Evolutionary conservation across 768 basidiomycete genomes (phyloP).

Genomic region (Solioccasus polychromus): DNA sequence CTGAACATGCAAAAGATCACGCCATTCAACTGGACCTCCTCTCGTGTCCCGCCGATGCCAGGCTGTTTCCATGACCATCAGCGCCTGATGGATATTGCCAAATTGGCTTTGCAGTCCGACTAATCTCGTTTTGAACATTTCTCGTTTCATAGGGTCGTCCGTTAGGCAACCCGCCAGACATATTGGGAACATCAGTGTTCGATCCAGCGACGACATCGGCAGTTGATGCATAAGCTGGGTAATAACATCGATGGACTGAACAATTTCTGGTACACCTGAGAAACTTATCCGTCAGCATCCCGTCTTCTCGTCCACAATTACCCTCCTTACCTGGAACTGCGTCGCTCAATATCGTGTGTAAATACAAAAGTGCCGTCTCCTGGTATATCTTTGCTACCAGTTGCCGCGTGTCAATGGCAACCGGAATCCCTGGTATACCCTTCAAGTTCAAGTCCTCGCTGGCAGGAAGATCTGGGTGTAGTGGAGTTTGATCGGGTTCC

Average conservation of each 20-base stretch:
- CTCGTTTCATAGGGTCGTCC: conserved; percentile 56
- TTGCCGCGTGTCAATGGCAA: conserved; percentile 45
- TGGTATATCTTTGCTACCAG: conserved; percentile 56
- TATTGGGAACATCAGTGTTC: conserved; percentile 68
- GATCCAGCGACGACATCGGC: conserved; percentile 58
- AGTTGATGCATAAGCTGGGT: conserved; percentile 52
- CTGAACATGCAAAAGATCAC: conserved; percentile 44
- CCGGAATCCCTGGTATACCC: conserved; percentile 29
- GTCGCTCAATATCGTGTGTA: conserved; percentile 70
- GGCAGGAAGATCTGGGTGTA: conserved; percentile 40
- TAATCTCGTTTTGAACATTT: conserved; percentile 57
- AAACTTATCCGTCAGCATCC: conserved; percentile 4
- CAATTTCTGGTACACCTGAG: conserved; percentile 74
- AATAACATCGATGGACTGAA: conserved; percentile 51
- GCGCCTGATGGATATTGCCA: conserved; percentile 57
- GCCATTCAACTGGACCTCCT: conserved; percentile 55
- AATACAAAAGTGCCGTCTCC: conserved; percentile 63
- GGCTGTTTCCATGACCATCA: conserved; percentile 62
- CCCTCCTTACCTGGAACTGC: conserved; percentile 60
- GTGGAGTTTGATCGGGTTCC: conserved; percentile 33
- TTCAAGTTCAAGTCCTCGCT: conserved; percentile 17
- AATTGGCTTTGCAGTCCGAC: conserved; percentile 53
- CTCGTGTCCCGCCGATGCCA: conserved; percentile 66
- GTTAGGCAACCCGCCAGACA: conserved; percentile 74
- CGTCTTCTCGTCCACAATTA: not conserved